phyloP scores from a whole-genome alignment of 495 filamentous ascomycete genomes.

The Aspergillus incahuasiensis region DNA sequence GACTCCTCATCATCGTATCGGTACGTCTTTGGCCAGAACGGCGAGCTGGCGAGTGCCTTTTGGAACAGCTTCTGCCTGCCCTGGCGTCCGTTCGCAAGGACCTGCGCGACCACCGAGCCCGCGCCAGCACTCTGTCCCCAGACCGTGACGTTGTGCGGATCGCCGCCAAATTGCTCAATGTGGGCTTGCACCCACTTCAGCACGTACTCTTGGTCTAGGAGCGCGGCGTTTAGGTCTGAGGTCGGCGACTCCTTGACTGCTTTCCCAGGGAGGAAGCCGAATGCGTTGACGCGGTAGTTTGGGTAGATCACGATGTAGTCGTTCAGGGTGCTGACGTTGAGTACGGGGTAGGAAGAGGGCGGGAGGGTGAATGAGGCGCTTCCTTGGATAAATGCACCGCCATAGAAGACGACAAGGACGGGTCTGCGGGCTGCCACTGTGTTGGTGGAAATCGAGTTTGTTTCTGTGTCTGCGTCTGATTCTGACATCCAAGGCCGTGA shows the following conservation, averaged over 20 bases:
- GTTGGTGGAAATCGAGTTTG: too few relatives aligned
- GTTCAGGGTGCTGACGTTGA: constrained; percentile 43
- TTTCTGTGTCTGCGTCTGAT: not conserved
- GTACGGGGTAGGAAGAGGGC: constrained; percentile 51
- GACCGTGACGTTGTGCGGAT: constrained; percentile 46
- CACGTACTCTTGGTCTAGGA: constrained; percentile 47
- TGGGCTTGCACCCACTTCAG: constrained; percentile 52
- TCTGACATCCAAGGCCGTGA: constrained; percentile 47
- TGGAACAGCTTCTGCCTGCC: constrained; percentile 36
- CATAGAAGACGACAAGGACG: constrained; percentile 57
- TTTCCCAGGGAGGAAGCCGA: constrained; percentile 53
- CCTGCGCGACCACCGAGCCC: constrained; percentile 52
- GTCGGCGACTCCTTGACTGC: constrained; percentile 42
- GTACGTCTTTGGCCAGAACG: constrained; percentile 61
- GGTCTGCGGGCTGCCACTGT: constrained; percentile 34
- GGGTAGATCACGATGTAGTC: constrained; percentile 51
- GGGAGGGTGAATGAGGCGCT: constrained; percentile 49
- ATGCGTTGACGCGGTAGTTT: constrained; percentile 55
- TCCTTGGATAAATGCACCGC: constrained; percentile 59
- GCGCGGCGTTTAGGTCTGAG: constrained; percentile 48
- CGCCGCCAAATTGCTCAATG: constrained; percentile 48
- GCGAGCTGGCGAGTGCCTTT: constrained; percentile 55
- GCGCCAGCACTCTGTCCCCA: constrained; percentile 54
- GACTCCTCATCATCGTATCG: constrained; percentile 43
- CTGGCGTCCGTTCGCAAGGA: constrained; percentile 42